A percentile compares a stretch with the other conserved stretches of the same genome.
Conservation (phyloP, 805 yeast genomes). For the Saturnispora kantuleensis region DNA sequence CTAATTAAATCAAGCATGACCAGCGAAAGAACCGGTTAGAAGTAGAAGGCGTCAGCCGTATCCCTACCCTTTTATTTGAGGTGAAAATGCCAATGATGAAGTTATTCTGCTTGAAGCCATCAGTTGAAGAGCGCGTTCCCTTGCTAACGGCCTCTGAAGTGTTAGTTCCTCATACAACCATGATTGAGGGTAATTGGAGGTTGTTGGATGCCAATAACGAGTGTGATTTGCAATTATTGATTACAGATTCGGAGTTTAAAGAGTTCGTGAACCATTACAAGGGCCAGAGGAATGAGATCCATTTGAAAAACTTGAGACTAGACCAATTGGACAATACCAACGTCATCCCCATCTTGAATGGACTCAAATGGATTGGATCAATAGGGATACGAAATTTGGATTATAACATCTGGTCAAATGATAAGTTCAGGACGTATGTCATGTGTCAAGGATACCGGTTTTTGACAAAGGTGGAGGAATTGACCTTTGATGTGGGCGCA, state of each 20-base stretch:
- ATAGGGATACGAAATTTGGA: not conserved
- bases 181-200: not conserved
- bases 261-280: not conserved
- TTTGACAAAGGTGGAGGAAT: not conserved
- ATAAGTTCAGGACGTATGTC: not conserved
- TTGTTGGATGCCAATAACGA: not conserved
- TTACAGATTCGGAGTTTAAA: slow-evolving; percentile 2
- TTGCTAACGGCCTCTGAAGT: too few species aligned
- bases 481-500: not conserved
- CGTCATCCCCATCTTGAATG: slow-evolving; percentile 1
- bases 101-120: too few species aligned
- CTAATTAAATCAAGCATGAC: not conserved
- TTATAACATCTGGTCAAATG: slow-evolving; percentile 2
- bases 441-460: slow-evolving; percentile 2
- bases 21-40: too few species aligned
- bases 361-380: not conserved
- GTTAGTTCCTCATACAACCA: too few species aligned
- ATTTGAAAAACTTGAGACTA: not conserved
- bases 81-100: not conserved
- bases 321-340: slow-evolving; percentile 1
- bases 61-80: not conserved
- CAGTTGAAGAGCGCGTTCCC: not conserved
- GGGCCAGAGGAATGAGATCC: not conserved
- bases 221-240: not conserved
- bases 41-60: not conserved